These are phyloP conservation scores for Boechera retrofracta DNA, from an alignment of 345 rosid genomes.

Conservation along the genomic window DNA sequence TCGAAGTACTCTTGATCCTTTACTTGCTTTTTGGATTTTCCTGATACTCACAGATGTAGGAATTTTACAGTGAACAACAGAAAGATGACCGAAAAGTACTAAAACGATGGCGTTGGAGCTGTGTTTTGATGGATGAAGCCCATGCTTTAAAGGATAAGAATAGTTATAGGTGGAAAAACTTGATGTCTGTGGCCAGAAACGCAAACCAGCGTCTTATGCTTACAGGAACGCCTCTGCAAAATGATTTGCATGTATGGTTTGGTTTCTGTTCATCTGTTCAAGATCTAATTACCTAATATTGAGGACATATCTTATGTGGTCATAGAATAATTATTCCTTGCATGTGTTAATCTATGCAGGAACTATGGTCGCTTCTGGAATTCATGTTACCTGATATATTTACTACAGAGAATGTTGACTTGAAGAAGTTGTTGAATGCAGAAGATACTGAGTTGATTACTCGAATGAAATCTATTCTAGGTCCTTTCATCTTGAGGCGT, in stretches of 20 bases:
- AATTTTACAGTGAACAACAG: slow-evolving; percentile 78
- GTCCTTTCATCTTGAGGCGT: slow-evolving; percentile 96
- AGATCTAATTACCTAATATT: slow-evolving; percentile 4
- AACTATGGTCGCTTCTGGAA: slow-evolving; percentile 94
- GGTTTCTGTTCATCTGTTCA: slow-evolving; percentile 18
- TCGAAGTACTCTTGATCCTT: slow-evolving; percentile 37
- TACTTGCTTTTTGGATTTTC: slow-evolving; percentile 29
- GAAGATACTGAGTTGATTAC: slow-evolving; percentile 83
- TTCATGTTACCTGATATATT: slow-evolving; percentile 98
- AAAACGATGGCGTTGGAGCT: slow-evolving; percentile 96
- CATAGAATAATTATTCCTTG: background rate
- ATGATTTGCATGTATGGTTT: slow-evolving; percentile 84
- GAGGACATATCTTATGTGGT: background rate
- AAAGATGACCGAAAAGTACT: slow-evolving; percentile 92
- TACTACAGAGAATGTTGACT: slow-evolving; percentile 86
- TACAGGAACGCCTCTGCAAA: slow-evolving; percentile 99
- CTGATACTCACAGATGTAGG: slow-evolving; percentile 32
- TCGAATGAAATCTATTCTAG: slow-evolving; percentile 92
- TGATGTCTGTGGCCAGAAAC: slow-evolving; percentile 87
- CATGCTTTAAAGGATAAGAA: slow-evolving; percentile 96
- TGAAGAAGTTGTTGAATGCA: slow-evolving; percentile 83
- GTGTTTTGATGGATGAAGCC: slow-evolving; percentile 98
- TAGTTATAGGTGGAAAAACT: slow-evolving; percentile 97
- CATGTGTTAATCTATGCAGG: slow-evolving; percentile 56
- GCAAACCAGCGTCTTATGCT: slow-evolving; percentile 97